Base-by-base conservation (phyloP, 2,329 filamentous ascomycete species). In the Hymenoscyphus occultus region DNA sequence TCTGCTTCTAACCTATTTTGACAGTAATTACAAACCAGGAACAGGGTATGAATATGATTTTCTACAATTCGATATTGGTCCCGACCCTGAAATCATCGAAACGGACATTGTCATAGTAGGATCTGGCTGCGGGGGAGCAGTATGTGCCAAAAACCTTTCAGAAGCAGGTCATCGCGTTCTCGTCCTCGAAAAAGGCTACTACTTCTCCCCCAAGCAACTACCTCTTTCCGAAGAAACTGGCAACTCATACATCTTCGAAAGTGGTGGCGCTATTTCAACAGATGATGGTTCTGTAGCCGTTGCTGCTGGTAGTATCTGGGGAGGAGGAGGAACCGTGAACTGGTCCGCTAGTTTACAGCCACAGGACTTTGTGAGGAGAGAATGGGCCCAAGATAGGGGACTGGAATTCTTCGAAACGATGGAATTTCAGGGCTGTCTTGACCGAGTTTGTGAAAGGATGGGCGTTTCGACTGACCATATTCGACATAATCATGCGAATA, bases 321-420 rank as follows among this genome's bases (percentile, higher is more conserved):
- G 93, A 39, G 93, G 93, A 54, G 93, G 93, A 63, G 93, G 93
- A 5, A 92, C 91, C 0, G 78, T 97, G 71, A 97, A 97, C 77
- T 71, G 70, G 70, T 70, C 68, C 9, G 85, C 85, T 10, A 80
- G 80, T 62, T 19, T 48, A 48, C 81, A 83, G 70, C 90, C 91
- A 0, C 91, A 94, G 74, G 86, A 85, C 32, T 90, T 83, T 69
- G 91, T 97, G 1, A 86, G 93, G 3, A 81, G 86, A 70, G 92
- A 97, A 77, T 97, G 94, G 93, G 88, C 91, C 0, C 80, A 84
- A 60, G 77, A 81, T 59, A 72, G 78, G 16, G 87, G 88, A 0
- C 79, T 97, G 31, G 82, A 84, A 0, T 89, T 96, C 71, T 96
- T 96, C 75, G 87, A 85, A 0, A 88, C 88, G 0, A 76, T 82